These are phyloP conservation scores for Calonectria pseudoreteaudii DNA, from an alignment of 2,329 filamentous ascomycete genomes.

Conservation along the genomic window DNA sequence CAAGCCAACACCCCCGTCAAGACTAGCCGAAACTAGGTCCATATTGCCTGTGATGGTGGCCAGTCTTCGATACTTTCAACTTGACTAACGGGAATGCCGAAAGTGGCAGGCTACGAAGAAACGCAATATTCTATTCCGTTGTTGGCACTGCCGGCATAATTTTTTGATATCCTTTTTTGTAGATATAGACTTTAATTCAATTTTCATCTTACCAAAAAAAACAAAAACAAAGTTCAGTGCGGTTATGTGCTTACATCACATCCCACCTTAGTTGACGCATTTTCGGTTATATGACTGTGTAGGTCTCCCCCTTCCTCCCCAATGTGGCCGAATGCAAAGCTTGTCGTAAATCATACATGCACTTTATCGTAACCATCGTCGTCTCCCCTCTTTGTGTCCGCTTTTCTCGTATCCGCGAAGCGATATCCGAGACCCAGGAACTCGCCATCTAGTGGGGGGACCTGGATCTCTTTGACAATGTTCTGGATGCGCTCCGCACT, in stretches of 20 bases:
- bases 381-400: background rate
- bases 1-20: background rate
- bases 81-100: background rate
- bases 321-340: background rate
- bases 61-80: background rate
- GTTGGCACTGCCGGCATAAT: background rate
- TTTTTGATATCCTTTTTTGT: background rate
- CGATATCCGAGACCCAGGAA: slow-evolving; percentile 1
- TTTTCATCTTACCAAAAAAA: background rate
- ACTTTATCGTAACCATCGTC: slow-evolving; percentile 10
- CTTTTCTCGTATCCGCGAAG: background rate
- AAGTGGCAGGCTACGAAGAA: background rate
- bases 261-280: background rate
- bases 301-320: too few relatives aligned
- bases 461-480: slow-evolving; percentile 30
- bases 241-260: too few relatives aligned
- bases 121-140: background rate
- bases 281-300: background rate
- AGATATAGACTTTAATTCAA: background rate
- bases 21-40: background rate
- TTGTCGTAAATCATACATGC: background rate
- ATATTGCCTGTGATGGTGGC: background rate
- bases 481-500: slow-evolving; percentile 50
- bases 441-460: background rate
- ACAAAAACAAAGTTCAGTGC: background rate